Base-by-base conservation (phyloP, 345 rosid species). In the Lumnitzera littorea region DNA sequence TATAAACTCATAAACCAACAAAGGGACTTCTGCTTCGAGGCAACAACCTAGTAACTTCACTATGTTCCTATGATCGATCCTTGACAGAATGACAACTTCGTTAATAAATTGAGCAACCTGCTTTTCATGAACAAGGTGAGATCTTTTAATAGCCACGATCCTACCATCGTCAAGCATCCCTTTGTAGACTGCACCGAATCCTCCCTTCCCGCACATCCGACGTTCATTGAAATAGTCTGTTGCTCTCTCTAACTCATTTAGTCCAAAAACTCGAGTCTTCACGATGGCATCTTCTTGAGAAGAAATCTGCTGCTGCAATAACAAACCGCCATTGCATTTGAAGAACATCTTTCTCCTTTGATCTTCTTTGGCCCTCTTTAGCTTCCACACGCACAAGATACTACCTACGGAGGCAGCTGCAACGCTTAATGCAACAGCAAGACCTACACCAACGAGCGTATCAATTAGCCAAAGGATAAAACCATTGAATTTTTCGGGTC, bases 121-220 rank as follows among this genome's bases (percentile, higher is more conserved):
- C 54, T 46, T 72, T 60, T 72, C 54, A 41, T 63, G 62, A 50
- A 58, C 53, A 12, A 67, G 2, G 20, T 51, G 58, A 24, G 66
- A 61, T 48, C 56, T 58, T 64, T 67, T 63, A 14, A 72, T 60
- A 52, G 69, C 62, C 23, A 55, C 53, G 31, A 63, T 68, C 12
- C 65, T 17, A 8, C 66, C 62, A 24, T 72, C 63, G 5, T 48
- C 46, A 20, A 63, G 62, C 58, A 72, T 67, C 24, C 66, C 69
- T 56, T 63, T 67, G 72, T 72, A 67, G 20, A 67, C 62, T 1
- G 51, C 16, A 56, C 76, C 67, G 46, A 27, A 72, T 11, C 65
- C 76, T 56, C 65, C 72, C 23, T 29, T 54, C 49, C 72, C 66
- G 48, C 55, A 54, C 54, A 67, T 63, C 17, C 59, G 51, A 4